Evolutionary conservation across 2,329 filamentous ascomycete genomes (phyloP).

Genomic region (Aspergillus sp.): DNA sequence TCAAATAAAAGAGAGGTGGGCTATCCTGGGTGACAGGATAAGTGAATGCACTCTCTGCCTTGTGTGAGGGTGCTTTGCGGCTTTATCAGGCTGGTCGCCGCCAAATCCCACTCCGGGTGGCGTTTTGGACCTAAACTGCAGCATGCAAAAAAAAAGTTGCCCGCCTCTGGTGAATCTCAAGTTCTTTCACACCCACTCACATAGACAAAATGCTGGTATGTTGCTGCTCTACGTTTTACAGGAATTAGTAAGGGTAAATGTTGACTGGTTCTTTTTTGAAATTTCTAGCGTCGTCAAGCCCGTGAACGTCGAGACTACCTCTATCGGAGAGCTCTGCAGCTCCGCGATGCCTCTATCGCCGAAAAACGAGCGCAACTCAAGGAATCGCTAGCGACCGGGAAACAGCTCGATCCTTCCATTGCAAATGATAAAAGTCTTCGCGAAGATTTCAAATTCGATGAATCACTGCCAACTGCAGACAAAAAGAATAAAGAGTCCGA

Average conservation of each 20-base stretch:
- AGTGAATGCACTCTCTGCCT: slow-evolving; percentile 16
- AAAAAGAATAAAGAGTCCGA: slow-evolving; percentile 75
- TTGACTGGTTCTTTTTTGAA: background rate
- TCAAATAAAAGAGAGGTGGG: slow-evolving; percentile 24
- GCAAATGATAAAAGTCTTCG: slow-evolving; percentile 82
- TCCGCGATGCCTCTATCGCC: slow-evolving; percentile 88
- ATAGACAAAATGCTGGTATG: slow-evolving; percentile 35
- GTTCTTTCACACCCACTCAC: slow-evolving; percentile 9
- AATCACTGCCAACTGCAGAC: slow-evolving; percentile 64
- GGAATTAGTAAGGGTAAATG: background rate
- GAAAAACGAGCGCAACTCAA: slow-evolving; percentile 88
- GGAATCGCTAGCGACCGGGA: slow-evolving; percentile 82
- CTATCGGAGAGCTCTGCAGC: slow-evolving; percentile 81
- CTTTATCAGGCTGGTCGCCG: slow-evolving; percentile 25
- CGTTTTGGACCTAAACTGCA: slow-evolving; percentile 27
- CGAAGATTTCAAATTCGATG: slow-evolving; percentile 91
- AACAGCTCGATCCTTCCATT: slow-evolving; percentile 76
- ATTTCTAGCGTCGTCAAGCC: slow-evolving; percentile 64
- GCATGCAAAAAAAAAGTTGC: slow-evolving; percentile 40
- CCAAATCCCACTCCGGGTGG: slow-evolving; percentile 33
- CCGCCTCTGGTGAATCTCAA: slow-evolving; percentile 19
- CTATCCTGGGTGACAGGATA: slow-evolving; percentile 14
- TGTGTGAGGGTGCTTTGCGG: slow-evolving; percentile 11
- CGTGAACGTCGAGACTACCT: slow-evolving; percentile 83
- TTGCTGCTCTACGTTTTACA: background rate